phyloP scores from a whole-genome alignment of 768 basidiomycete species.

The Cystofilobasidium ferigula region DNA sequence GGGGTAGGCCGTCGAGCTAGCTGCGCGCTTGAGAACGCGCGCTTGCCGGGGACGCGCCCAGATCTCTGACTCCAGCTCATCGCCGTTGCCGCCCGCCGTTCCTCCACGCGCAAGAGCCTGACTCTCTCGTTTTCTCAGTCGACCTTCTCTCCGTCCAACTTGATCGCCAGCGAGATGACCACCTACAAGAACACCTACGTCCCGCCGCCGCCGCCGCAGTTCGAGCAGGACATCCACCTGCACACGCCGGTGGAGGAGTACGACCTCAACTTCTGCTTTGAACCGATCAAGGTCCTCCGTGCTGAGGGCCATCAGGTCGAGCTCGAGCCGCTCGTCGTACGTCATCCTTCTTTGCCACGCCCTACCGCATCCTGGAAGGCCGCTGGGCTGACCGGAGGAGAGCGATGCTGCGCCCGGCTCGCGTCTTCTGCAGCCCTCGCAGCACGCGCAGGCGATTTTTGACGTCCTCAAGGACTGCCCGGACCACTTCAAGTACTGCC shows the following conservation, averaged over 20 bases:
- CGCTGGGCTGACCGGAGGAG: no score
- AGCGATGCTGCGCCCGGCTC: background rate
- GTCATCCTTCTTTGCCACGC: background rate
- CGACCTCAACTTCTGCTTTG: conserved; percentile 22
- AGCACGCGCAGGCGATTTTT: background rate
- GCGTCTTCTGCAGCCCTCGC: background rate
- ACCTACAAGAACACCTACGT: conserved; percentile 20
- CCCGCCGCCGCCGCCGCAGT: background rate
- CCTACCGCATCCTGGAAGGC: background rate
- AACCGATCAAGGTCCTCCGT: conserved; percentile 3
- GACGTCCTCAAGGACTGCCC: background rate
- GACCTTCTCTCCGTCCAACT: background rate
- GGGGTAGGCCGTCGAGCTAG: no score
- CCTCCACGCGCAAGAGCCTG: no score
- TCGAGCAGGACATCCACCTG: conserved; percentile 10
- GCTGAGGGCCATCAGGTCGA: conserved; percentile 7
- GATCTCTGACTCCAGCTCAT: no score
- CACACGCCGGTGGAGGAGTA: conserved; percentile 13
- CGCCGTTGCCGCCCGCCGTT: no score
- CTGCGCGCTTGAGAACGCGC: no score
- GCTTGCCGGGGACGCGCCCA: no score
- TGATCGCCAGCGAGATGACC: background rate
- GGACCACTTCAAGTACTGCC: background rate
- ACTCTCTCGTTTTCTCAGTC: no score
- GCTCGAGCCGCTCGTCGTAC: conserved; percentile 24